Percentiles rank a stretch among this genome's conserved stretches.
phyloP scores from a whole-genome alignment of 2,329 filamentous ascomycete genomes.

The Thelonectria blattea region DNA sequence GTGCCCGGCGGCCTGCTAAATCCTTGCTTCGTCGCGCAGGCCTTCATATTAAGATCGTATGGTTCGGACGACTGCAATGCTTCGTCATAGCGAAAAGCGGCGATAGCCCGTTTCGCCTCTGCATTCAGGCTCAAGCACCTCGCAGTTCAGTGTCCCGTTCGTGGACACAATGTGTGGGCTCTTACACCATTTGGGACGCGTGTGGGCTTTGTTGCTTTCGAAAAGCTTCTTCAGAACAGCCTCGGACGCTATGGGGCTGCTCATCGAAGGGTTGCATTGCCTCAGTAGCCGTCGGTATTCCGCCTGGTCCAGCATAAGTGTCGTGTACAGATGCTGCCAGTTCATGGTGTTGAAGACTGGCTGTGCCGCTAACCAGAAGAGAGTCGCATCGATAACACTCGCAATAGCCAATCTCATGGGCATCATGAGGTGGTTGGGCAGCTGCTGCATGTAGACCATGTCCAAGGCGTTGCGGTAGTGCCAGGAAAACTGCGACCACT shows the following conservation, averaged over 20 bases:
- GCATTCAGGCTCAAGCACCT: not conserved
- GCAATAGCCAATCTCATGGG: constrained; percentile 43
- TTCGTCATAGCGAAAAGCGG: constrained; percentile 28
- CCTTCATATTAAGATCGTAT: not conserved
- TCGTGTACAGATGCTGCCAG: constrained; percentile 36
- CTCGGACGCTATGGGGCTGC: constrained; percentile 28
- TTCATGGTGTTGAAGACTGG: constrained; percentile 31
- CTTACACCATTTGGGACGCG: not conserved
- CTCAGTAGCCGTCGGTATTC: constrained; percentile 33
- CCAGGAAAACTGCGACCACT: constrained; percentile 32
- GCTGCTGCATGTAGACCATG: constrained; percentile 33
- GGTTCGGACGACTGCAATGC: not conserved
- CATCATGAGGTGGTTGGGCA: constrained; percentile 34
- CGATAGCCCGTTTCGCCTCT: not conserved
- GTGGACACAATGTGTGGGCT: not conserved
- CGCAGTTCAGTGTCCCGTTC: not conserved
- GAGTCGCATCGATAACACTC: constrained; percentile 38
- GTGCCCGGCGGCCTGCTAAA: too few species aligned
- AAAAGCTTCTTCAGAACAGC: constrained; percentile 31
- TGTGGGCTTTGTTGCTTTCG: not conserved
- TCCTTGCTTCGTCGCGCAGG: too few species aligned
- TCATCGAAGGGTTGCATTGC: constrained; percentile 14
- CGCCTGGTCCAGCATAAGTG: constrained; percentile 37
- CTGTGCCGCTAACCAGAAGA: constrained; percentile 39
- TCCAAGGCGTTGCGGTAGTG: constrained; percentile 41